Evolutionary conservation across 1,284 basidiomycete genomes (phyloP).

Genomic region (Cutaneotrichosporon sp.): DNA sequence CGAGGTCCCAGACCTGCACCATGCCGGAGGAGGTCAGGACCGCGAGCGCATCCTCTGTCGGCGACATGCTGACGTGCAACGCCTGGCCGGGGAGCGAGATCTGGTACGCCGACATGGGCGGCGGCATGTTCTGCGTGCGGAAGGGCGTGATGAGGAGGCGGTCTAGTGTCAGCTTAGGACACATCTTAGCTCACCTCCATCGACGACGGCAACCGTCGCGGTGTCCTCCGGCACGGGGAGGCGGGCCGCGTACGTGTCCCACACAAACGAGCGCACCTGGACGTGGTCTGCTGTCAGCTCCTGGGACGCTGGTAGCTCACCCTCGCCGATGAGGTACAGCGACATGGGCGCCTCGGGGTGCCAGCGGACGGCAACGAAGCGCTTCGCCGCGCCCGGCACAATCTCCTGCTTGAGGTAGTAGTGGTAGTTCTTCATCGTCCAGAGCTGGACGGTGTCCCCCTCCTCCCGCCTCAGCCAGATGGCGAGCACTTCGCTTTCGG

Average conservation of each 20-base stretch:
- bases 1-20: constrained; percentile 69
- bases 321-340: constrained; percentile 67
- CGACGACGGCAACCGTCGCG: constrained; percentile 85
- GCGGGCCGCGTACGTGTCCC: constrained; percentile 72
- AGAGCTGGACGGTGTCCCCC: constrained; percentile 83
- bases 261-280: constrained; percentile 65
- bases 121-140: constrained; percentile 88
- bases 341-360: constrained; percentile 78
- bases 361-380: constrained; percentile 75
- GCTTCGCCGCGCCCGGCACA: constrained; percentile 53
- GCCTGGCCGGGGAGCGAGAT: constrained; percentile 63
- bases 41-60: constrained; percentile 63
- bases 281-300: constrained; percentile 56
- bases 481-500: constrained; percentile 81
- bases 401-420: constrained; percentile 96
- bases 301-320: constrained; percentile 55
- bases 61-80: constrained; percentile 67
- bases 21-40: constrained; percentile 60
- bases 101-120: constrained; percentile 84
- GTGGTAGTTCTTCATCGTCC: constrained; percentile 94
- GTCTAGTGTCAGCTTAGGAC: constrained; percentile 54
- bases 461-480: constrained; percentile 73
- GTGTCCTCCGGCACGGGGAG: constrained; percentile 71
- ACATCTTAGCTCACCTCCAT: constrained; percentile 67
- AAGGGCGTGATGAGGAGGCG: constrained; percentile 87